Conservation (phyloP, 495 filamentous ascomycete species). For the Neurospora intermedia region DNA sequence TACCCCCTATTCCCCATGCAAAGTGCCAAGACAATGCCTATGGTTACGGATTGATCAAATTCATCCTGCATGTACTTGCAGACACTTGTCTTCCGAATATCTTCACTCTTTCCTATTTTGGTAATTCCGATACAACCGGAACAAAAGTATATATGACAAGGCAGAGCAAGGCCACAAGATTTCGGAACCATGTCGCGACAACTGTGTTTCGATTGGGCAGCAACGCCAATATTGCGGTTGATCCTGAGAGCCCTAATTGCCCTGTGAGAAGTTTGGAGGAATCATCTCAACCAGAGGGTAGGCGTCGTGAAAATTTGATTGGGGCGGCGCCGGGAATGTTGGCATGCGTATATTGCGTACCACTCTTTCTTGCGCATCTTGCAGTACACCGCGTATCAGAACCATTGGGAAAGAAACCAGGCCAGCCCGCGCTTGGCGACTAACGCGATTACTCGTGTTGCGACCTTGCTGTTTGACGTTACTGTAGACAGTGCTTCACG, state of each 20-base stretch:
- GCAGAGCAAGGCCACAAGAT: background rate
- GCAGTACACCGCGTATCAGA: background rate
- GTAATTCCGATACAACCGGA: background rate
- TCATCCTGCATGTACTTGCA: background rate
- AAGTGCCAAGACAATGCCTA: background rate
- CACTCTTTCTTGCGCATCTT: background rate
- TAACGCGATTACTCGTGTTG: background rate
- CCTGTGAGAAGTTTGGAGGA: background rate
- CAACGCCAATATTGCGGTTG: background rate
- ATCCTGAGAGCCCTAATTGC: background rate
- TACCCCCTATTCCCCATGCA: background rate
- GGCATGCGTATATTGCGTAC: background rate
- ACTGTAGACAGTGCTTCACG: background rate
- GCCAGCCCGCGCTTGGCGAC: background rate
- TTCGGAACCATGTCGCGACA: background rate
- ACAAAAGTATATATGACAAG: background rate
- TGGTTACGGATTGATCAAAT: background rate
- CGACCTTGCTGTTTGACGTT: background rate
- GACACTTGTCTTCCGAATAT: background rate
- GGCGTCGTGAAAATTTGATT: background rate
- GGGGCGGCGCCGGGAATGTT: background rate
- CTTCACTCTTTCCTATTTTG: background rate
- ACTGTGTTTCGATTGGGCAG: background rate
- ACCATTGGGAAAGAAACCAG: background rate
- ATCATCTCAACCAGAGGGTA: background rate